phyloP scores from a whole-genome alignment of 768 basidiomycete species.

The Mycena sanguinolenta region DNA sequence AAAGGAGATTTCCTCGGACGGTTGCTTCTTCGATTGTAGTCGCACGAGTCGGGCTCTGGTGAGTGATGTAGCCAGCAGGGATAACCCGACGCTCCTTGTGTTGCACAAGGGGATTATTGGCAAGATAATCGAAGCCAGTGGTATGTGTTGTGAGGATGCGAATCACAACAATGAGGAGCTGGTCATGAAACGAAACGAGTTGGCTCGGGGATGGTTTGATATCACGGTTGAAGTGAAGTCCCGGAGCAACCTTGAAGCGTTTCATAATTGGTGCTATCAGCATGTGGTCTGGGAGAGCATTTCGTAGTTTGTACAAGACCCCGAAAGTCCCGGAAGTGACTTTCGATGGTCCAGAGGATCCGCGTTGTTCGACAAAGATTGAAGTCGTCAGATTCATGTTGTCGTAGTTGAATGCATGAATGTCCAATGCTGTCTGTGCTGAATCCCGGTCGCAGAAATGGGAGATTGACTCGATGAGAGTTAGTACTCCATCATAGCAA shows the following conservation, averaged over 20 bases:
- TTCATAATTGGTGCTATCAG: slow-evolving; percentile 27
- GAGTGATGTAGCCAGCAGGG: slow-evolving; percentile 10
- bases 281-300: slow-evolving; percentile 16
- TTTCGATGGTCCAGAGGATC: slow-evolving; percentile 30
- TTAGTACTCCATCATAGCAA: slow-evolving; percentile 32
- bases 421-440: not conserved
- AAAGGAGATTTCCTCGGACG: slow-evolving; percentile 24
- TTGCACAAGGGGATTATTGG: not conserved
- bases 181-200: slow-evolving; percentile 13
- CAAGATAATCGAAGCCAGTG: not conserved
- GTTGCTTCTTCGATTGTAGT: slow-evolving; percentile 35
- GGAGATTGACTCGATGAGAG: slow-evolving; percentile 3
- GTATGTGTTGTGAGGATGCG: not conserved
- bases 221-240: slow-evolving; percentile 20
- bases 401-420: slow-evolving; percentile 26
- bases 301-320: slow-evolving; percentile 32
- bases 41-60: slow-evolving; percentile 14
- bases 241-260: not conserved
- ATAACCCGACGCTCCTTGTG: slow-evolving; percentile 11
- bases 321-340: slow-evolving; percentile 37
- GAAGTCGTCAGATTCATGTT: slow-evolving; percentile 38
- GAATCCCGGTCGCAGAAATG: slow-evolving; percentile 6
- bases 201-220: slow-evolving; percentile 3
- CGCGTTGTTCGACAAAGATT: slow-evolving; percentile 36
- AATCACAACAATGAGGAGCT: slow-evolving; percentile 22